Base-by-base conservation (phyloP, 202 grass and related monocot genomes). In the Schoenoplectus tabernaemontani region DNA sequence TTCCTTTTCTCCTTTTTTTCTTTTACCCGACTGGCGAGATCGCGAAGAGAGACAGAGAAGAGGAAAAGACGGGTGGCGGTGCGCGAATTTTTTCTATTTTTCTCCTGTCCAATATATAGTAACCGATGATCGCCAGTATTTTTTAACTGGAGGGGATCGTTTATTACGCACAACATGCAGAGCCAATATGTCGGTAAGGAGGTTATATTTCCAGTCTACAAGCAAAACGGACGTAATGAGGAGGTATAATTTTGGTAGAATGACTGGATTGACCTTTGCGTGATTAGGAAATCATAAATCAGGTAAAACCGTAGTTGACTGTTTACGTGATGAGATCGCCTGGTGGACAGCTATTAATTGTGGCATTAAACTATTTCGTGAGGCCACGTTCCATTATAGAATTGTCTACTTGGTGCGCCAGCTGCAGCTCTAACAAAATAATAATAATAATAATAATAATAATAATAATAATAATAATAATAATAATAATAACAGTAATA, bases 71-170 rank as follows among this genome's bases (percentile, higher is more conserved):
- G 86, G 86, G 83, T 91, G 85, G 85, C 76, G 87, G 82, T 92
- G 87, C 89, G 86, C 87, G 42, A 90, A 92, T 88, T 86, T 75
- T 92, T 80, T 57, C 86, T 66, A 56, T 24, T 82, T 87, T 80
- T 80, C 42, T 51, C 59, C 42, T 34, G 4, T 15, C 7, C 0
- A 4, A 36, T 59, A 59, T 77, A 77, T 59, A 77, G 30, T 8
- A 58, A 59, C 74, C 17, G 7, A 77, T 16, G 15, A 16, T 58
- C 74, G 3, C 74, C 74, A 59, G 74, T 77, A 7, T 1, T 1
- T 57, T 9, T 0, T 4, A 54, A 77, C 74, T 57, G 74, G 50
- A 77, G 1, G 33, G 20, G 11, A 59, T 17, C 74, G 10, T 77
- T 77, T 38, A 2, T 0, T 4, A 15, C 22, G 19, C 33, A 58